Evolutionary conservation across 148 eudicot genomes (phyloP).

Genomic region (Selenicereus undatus): DNA sequence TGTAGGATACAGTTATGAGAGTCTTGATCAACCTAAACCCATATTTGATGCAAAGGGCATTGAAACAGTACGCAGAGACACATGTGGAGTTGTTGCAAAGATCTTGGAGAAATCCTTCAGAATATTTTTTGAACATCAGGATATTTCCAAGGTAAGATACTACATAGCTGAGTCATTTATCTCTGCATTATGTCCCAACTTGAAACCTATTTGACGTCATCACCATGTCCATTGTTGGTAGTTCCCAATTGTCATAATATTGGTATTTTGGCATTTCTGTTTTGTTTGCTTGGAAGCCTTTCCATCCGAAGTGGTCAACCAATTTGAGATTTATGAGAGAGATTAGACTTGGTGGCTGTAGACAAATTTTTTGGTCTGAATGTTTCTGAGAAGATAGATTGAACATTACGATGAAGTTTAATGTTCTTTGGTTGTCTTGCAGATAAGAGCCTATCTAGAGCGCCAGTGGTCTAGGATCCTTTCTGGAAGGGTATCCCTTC

Average conservation of each 20-base stretch:
- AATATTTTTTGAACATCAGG: slow-evolving; percentile 60
- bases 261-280: background rate
- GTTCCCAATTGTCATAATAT: background rate
- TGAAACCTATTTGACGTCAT: background rate
- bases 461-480: slow-evolving; percentile 91
- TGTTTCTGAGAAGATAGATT: background rate
- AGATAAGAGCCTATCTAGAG: slow-evolving; percentile 65
- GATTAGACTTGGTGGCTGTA: background rate
- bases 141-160: slow-evolving; percentile 55
- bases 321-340: background rate
- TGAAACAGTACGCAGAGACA: slow-evolving; percentile 94
- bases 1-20: slow-evolving; percentile 94
- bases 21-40: slow-evolving; percentile 64
- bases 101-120: slow-evolving; percentile 81
- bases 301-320: background rate
- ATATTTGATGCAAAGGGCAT: slow-evolving; percentile 95
- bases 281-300: background rate
- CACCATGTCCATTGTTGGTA: background rate
- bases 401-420: background rate
- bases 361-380: background rate
- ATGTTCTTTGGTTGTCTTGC: slow-evolving; percentile 15
- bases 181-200: background rate
- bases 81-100: slow-evolving; percentile 92
- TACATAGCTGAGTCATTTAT: background rate
- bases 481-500: slow-evolving; percentile 71